Evolutionary conservation across 108 stramenopile genomes (phyloP).

Genomic region (Nitzschia palea): DNA sequence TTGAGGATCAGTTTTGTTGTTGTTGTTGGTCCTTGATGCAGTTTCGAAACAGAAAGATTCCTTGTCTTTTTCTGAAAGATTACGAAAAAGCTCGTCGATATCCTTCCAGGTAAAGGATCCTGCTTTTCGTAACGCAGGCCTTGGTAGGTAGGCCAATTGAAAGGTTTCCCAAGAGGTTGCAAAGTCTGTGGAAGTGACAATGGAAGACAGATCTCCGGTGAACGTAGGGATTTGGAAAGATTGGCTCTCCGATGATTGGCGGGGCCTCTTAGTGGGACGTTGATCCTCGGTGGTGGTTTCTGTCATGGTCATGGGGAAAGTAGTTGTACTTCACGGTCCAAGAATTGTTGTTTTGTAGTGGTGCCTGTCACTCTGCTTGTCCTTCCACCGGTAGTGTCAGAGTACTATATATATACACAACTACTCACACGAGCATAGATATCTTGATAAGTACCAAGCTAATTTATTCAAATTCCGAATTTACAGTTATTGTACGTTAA

Average conservation of each 20-base stretch:
- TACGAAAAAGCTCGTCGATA: constrained; percentile 33
- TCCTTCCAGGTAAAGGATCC: constrained; percentile 14
- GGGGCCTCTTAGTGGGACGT: neutral
- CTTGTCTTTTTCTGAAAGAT: constrained; percentile 49
- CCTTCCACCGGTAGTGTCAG: too few relatives aligned
- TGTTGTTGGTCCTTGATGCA: constrained; percentile 26
- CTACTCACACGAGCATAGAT: too few relatives aligned
- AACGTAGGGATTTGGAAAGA: neutral
- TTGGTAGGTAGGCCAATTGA: neutral
- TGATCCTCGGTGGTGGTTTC: neutral
- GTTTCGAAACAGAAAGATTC: constrained; percentile 76
- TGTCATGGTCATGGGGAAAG: too few relatives aligned
- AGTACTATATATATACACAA: too few relatives aligned
- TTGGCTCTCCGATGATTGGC: neutral
- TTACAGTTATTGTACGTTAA: too few relatives aligned
- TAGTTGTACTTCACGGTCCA: too few relatives aligned
- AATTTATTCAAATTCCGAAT: too few relatives aligned
- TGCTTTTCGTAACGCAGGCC: neutral
- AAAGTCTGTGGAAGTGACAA: neutral
- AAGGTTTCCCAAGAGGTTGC: neutral
- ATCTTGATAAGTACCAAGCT: too few relatives aligned
- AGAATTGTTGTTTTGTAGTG: too few relatives aligned
- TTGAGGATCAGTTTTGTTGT: too few relatives aligned
- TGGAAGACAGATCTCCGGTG: neutral
- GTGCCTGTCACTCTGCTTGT: too few relatives aligned